Base-by-base conservation (phyloP, 2,329 filamentous ascomycete species). In the Ceratocystis lukuohia region DNA sequence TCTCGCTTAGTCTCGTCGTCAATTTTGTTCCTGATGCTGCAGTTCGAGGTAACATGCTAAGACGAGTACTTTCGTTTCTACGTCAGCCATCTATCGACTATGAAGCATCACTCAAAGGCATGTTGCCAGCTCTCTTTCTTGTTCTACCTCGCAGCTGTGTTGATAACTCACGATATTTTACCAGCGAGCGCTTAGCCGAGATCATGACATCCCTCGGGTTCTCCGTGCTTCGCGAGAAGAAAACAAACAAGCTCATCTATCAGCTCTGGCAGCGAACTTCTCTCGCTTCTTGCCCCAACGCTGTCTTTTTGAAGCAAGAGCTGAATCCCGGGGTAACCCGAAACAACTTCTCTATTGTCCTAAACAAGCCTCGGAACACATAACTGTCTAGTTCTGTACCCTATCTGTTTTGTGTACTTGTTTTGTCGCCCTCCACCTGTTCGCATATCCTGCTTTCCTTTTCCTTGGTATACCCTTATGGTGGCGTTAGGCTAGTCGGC, bases 121-220 rank as follows among this genome's bases (percentile, higher is more conserved):
- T 75, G 62, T 83, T 88, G 61, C 89, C 89, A 0, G 85, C 83
- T 53, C 77, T 99, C 7, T 99, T 99, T 74, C 78, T 99, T 37
- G 94, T 99, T 8, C 78, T 99, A 1, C 94, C 94, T 1, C 84
- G 89, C 41, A 88, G 93, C 22, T 99, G 94, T 72, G 81, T 97
- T 62, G 82, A 83, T 25, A 99, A 99, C 74, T 96, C 92, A 17
- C 84, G 94, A 63, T 99, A 99, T 73, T 83, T 96, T 73, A 87
- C 90, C 66, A 85, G 92, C 69, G 74, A 79, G 20, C 82, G 84
- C 64, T 76, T 99, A 25, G 75, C 82, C 6, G 79, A 80, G 3
- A 89, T 99, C 68, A 91, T 97, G 89, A 74, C 75, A 2, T 83
- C 82, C 61, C 75, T 99, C 46, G 92, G 93, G 1, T 97, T 92